Evolutionary conservation across 345 rosid species (phyloP), one percentile per base, ranked within the genome.

Genomic region (Arabidopsis arenosa): DNA sequence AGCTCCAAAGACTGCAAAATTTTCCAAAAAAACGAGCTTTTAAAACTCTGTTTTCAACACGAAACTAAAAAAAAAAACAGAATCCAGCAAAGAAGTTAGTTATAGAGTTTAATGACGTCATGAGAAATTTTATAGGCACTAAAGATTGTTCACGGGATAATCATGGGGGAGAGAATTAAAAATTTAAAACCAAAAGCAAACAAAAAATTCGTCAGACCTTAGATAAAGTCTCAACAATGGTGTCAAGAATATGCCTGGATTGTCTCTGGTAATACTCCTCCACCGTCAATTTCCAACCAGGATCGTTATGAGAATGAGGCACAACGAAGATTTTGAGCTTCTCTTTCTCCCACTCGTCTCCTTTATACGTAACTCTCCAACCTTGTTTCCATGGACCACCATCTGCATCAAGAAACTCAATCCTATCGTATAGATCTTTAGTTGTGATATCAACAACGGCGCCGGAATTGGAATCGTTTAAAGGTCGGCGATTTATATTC

Each of bases 381-480:
- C 99, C 99, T 78, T 95, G 99, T 80, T 82, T 95, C 99, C 99
- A 95, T 5, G 99, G 82, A 53, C 99, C 99, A 17, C 99, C 99
- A 75, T 85, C 90, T 13, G 44, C 72, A 60, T 95, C 97, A 83
- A 74, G 62, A 75, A 95, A 95, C 86, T 93, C 85, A 70, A 95
- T 95, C 89, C 79, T 87, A 52, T 95, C 99, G 75, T 95, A 95
- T 65, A 95, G 80, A 56, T 74, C 93, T 80, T 92, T 95, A 2
- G 98, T 92, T 5, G 96, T 88, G 52, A 95, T 78, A 64, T 95
- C 99, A 40, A 90, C 97, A 4, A 59, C 30, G 43, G 95, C 88
- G 23, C 85, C 88, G 33, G 64, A 69, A 75, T 45, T 17, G 1
- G 79, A 77, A 43, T 39, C 75, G 78, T 82, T 77, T 7, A 30